Evolutionary conservation across 768 basidiomycete species (phyloP).

Genomic region (Boletus vermiculosoides): DNA sequence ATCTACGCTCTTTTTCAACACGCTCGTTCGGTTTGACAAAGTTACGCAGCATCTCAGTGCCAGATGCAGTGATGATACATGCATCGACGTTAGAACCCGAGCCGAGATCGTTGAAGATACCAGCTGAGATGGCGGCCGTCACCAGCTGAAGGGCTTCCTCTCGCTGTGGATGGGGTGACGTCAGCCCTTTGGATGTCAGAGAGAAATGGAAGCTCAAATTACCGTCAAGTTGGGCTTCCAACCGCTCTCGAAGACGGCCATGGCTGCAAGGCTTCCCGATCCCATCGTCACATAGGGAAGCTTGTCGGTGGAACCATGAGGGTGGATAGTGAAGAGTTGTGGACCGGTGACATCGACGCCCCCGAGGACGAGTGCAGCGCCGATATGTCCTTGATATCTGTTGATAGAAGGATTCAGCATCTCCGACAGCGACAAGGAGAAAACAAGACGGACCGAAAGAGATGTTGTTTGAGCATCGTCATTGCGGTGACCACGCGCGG

Average conservation of each 20-base stretch:
- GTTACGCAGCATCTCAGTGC: constrained; percentile 93
- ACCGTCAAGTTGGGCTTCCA: constrained; percentile 87
- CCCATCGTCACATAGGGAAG: constrained; percentile 99
- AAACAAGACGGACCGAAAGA: constrained; percentile 63
- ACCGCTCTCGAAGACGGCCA: constrained; percentile 92
- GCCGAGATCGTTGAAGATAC: constrained; percentile 99
- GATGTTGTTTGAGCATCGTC: constrained; percentile 98
- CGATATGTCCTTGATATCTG: constrained; percentile 93
- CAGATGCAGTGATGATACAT: constrained; percentile 83
- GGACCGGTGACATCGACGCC: constrained; percentile 95
- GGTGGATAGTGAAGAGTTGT: constrained; percentile 93
- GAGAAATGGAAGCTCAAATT: constrained; percentile 20
- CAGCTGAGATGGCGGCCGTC: constrained; percentile 83
- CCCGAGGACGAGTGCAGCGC: constrained; percentile 93
- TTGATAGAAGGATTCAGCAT: neutral
- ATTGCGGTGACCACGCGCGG: constrained; percentile 96
- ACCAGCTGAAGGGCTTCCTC: constrained; percentile 82
- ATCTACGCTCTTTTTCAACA: constrained; percentile 68
- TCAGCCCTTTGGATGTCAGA: neutral
- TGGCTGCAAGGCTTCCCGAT: constrained; percentile 92
- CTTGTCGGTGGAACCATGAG: constrained; percentile 98
- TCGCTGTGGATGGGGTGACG: constrained; percentile 45
- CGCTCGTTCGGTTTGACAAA: constrained; percentile 89
- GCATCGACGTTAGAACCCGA: constrained; percentile 99
- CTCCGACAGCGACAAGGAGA: neutral